Evolutionary conservation across 306 rosid species (phyloP).

Genomic region (Fragaria vesca): DNA sequence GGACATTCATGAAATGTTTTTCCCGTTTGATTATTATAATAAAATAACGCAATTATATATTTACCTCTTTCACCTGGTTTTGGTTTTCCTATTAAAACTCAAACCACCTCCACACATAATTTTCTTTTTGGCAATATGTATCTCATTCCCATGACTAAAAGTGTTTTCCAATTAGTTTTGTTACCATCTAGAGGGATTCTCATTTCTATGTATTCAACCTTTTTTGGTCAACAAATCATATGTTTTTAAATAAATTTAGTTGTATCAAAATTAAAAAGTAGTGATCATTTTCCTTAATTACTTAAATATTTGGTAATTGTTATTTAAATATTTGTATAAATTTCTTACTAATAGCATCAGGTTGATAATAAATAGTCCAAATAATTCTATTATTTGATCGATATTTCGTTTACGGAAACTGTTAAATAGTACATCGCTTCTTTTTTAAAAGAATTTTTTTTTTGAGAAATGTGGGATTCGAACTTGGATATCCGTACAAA

Average conservation of each 20-base stretch:
- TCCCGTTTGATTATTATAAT: not conserved
- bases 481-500: not conserved
- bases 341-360: not conserved
- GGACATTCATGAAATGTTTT: too few species aligned
- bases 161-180: not conserved
- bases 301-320: not conserved
- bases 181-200: not conserved
- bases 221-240: not conserved
- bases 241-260: not conserved
- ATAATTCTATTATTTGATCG: not conserved
- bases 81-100: not conserved
- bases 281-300: not conserved
- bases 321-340: not conserved
- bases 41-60: not conserved
- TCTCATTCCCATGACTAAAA: not conserved
- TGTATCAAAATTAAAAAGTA: not conserved
- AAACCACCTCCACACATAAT: not conserved
- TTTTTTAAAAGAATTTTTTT: not conserved
- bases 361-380: not conserved
- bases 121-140: not conserved
- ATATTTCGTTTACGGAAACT: not conserved
- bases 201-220: not conserved
- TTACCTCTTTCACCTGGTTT: not conserved
- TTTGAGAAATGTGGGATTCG: not conserved
- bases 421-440: not conserved